Conservation (phyloP, 768 basidiomycete species). For the Psilocybe subaeruginosa region DNA sequence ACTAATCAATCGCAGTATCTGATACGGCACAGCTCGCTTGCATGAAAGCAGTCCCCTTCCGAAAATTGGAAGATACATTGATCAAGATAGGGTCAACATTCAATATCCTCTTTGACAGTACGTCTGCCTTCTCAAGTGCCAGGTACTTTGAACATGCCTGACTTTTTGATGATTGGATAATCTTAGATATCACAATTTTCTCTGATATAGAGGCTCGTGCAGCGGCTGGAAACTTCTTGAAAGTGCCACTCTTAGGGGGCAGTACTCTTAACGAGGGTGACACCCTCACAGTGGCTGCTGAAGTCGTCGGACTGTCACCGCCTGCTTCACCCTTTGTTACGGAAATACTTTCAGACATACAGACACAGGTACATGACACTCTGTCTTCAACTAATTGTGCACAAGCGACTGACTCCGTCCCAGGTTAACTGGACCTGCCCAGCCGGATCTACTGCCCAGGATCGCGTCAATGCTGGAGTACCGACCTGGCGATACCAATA, state of each 20-base stretch:
- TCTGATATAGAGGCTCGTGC: slow-evolving; percentile 28
- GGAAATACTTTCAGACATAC: slow-evolving; percentile 30
- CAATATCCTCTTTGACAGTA: slow-evolving; percentile 34
- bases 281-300: slow-evolving; percentile 31
- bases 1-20: slow-evolving; percentile 9
- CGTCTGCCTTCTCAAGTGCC: background rate
- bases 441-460: slow-evolving; percentile 25
- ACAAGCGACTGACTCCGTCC: background rate
- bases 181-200: slow-evolving; percentile 35
- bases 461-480: slow-evolving; percentile 30
- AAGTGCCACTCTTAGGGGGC: slow-evolving; percentile 33
- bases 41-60: slow-evolving; percentile 35
- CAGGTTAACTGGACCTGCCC: slow-evolving; percentile 35
- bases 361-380: slow-evolving; percentile 29
- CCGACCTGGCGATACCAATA: slow-evolving; percentile 33
- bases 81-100: slow-evolving; percentile 31
- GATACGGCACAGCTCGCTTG: slow-evolving; percentile 35
- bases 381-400: background rate
- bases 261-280: slow-evolving; percentile 36
- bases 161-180: background rate
- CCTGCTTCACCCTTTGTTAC: slow-evolving; percentile 29
- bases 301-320: slow-evolving; percentile 19
- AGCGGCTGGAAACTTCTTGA: slow-evolving; percentile 31
- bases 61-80: slow-evolving; percentile 34
- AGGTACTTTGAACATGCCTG: too few species aligned